Evolutionary conservation across 495 filamentous ascomycete genomes (phyloP).

Genomic region (Podospora pseudopauciseta): DNA sequence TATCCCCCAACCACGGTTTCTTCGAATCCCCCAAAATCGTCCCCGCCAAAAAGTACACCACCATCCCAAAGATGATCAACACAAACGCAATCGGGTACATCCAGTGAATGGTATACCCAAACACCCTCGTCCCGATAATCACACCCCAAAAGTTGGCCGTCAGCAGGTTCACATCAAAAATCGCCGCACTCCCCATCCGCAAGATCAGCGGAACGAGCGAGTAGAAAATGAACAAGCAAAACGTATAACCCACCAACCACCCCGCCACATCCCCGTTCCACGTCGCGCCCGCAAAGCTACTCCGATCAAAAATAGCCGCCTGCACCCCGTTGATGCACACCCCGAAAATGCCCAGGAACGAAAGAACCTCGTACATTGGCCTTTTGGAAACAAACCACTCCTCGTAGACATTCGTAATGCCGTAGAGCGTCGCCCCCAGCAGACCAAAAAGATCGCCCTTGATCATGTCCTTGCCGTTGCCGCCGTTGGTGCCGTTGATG

Average conservation of each 20-base stretch:
- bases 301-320: conserved; percentile 83
- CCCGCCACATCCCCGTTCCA: conserved; percentile 70
- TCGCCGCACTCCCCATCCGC: conserved; percentile 83
- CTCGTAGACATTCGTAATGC: conserved; percentile 82
- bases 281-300: conserved; percentile 60
- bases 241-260: conserved; percentile 82
- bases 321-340: conserved; percentile 89
- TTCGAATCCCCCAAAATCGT: conserved; percentile 77
- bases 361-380: conserved; percentile 90
- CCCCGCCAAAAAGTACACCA: conserved; percentile 79
- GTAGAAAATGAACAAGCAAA: conserved; percentile 82
- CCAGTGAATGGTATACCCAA: conserved; percentile 76
- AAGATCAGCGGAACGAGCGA: conserved; percentile 79
- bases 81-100: conserved; percentile 96
- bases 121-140: conserved; percentile 81
- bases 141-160: conserved; percentile 98
- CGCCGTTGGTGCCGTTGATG: conserved; percentile 64
- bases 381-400: conserved; percentile 86
- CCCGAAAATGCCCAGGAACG: conserved; percentile 84
- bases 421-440: conserved; percentile 85
- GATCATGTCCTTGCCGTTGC: conserved; percentile 62
- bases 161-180: conserved; percentile 92
- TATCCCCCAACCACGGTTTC: conserved; percentile 90
- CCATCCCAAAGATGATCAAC: conserved; percentile 75
- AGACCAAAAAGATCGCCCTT: conserved; percentile 93